A percentile compares a stretch with the other conserved stretches of the same genome.
These are phyloP conservation scores for Berberis thunbergii DNA, from an alignment of 164 flowering plant genomes.

Conservation along the genomic window DNA sequence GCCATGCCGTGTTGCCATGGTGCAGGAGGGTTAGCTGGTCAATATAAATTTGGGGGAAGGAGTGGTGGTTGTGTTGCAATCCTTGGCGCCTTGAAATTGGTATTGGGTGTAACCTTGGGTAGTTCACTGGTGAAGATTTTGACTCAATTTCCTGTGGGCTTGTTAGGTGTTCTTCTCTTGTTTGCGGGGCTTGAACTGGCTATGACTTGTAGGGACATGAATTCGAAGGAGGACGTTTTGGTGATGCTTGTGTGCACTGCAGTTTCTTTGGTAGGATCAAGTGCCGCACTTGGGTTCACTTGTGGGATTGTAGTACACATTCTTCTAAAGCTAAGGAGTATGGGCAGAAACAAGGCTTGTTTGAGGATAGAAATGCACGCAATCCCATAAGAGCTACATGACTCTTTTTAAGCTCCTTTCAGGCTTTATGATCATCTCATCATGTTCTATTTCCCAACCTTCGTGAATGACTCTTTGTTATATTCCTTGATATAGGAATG, in stretches of 20 bases:
- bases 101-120: slow-evolving; percentile 60
- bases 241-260: slow-evolving; percentile 61
- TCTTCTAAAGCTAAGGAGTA: slow-evolving; percentile 35
- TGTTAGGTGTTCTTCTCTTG: slow-evolving; percentile 71
- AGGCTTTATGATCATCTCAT: no score
- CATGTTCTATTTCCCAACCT: no score
- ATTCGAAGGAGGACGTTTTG: slow-evolving; percentile 37
- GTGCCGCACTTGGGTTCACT: slow-evolving; percentile 67
- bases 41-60: slow-evolving; percentile 83
- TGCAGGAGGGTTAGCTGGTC: slow-evolving; percentile 84
- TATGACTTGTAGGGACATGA: slow-evolving; percentile 70
- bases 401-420: no score
- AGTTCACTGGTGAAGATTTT: slow-evolving; percentile 49
- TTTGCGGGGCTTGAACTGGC: slow-evolving; percentile 85
- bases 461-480: no score
- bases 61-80: slow-evolving; percentile 76
- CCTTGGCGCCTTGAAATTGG: slow-evolving; percentile 55
- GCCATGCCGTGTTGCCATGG: slow-evolving; percentile 88
- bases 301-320: slow-evolving; percentile 44
- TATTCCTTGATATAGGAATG: no score
- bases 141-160: slow-evolving; percentile 63
- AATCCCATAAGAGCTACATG: no score
- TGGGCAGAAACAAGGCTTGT: neutral
- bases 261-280: slow-evolving; percentile 65
- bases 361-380: no score